Evolutionary conservation across 495 filamentous ascomycete genomes (phyloP).

Genomic region (Penicillium atrosanguineum): DNA sequence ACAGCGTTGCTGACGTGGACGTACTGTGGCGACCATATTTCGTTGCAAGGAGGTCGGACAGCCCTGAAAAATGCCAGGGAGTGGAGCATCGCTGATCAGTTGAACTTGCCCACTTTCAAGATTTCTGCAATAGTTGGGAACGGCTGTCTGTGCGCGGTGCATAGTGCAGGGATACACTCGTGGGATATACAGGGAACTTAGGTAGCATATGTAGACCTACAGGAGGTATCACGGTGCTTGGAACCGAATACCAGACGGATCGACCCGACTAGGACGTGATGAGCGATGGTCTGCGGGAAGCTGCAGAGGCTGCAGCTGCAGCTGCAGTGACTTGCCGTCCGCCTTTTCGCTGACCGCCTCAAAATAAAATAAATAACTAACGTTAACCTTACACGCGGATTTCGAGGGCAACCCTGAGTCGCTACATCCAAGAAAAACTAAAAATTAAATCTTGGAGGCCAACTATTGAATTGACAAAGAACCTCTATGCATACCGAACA

Average conservation of each 20-base stretch:
- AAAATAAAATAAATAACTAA: neutral
- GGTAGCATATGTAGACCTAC: too few species aligned
- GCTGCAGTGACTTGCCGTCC: slow-evolving; percentile 8
- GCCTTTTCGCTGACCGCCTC: slow-evolving; percentile 6
- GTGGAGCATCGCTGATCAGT: slow-evolving; percentile 9
- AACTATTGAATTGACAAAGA: neutral
- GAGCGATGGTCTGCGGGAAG: neutral
- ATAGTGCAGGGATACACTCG: neutral
- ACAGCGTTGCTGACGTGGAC: slow-evolving; percentile 4
- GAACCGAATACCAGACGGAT: neutral
- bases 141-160: neutral
- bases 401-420: too few species aligned
- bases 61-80: slow-evolving; percentile 1
- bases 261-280: neutral
- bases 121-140: neutral
- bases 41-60: slow-evolving; percentile 1
- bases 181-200: too few species aligned
- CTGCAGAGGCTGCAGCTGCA: slow-evolving; percentile 3
- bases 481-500: neutral
- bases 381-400: too few species aligned
- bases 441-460: too few species aligned
- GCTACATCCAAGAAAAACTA: too few species aligned
- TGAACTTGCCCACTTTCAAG: neutral
- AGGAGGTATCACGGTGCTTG: neutral
- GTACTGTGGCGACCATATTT: neutral